Evolutionary conservation across 2,329 filamentous ascomycete species (phyloP), one percentile per base, ranked within the genome.

Genomic region (Trichoderma cornu-damae): DNA sequence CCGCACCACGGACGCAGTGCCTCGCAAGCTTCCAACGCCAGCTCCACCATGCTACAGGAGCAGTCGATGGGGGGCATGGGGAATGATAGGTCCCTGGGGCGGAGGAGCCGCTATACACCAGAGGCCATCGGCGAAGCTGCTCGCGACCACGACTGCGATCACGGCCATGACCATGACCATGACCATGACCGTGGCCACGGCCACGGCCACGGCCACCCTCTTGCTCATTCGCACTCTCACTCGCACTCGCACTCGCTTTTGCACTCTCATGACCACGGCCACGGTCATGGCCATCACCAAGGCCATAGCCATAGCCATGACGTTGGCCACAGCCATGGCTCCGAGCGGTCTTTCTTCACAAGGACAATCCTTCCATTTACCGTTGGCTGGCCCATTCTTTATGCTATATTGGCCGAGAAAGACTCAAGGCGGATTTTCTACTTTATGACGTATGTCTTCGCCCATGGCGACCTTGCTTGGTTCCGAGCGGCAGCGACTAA

Each of bases 391-490:
- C 92, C 93, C 0, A 79, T 97, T 32, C 67, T 96, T 16, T 86
- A 96, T 68, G 87, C 90, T 53, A 90, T 99, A 59, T 75, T 99
- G 65, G 84, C 86, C 12, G 93, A 97, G 67, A 91, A 90, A 66
- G 93, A 99, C 70, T 97, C 93, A 14, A 83, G 94, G 59, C 84
- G 93, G 43, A 97, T 99, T 62, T 95, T 96, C 64, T 99, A 99
- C 73, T 99, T 97, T 66, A 96, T 96, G 84, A 82, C 80, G 89
- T 95, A 77, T 68, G 86, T 70, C 58, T 24, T 63, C 51, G 58
- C 50, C 5, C 14, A 20, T 12, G 1, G 18, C 3, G 1, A 28
- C 3, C 14, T 22, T 9, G 20, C 28, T 2, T 20, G 2, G 2
- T 20, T 16, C 18, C n/a, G n/a, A 6, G 6, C 9, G 16, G 28